Conservation (phyloP, 2,329 filamentous ascomycete species). For the Sporothrix luriei region DNA sequence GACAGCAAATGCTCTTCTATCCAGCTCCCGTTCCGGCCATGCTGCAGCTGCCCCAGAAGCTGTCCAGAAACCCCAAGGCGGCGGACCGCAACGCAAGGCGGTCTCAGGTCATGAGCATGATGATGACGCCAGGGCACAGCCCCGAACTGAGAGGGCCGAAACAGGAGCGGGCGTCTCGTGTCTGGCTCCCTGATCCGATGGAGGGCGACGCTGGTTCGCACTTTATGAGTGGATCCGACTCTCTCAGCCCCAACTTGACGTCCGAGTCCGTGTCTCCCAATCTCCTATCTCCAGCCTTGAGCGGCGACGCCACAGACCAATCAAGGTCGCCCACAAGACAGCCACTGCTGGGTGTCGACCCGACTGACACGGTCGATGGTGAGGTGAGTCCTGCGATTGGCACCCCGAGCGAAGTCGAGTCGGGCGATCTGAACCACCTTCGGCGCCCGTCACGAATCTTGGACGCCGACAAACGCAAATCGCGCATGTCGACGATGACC, state of each 20-base stretch:
- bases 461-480: slow-evolving; percentile 46
- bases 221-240: slow-evolving; percentile 29
- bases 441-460: slow-evolving; percentile 40
- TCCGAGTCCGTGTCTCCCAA: slow-evolving; percentile 14
- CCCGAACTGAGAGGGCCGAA: slow-evolving; percentile 35
- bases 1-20: slow-evolving; percentile 88
- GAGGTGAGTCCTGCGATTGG: slow-evolving; percentile 11
- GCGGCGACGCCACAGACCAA: background rate
- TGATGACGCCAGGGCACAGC: slow-evolving; percentile 46
- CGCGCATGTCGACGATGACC: slow-evolving; percentile 45
- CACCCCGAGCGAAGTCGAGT: background rate
- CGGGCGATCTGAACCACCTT: slow-evolving; percentile 36
- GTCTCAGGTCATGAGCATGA: slow-evolving; percentile 69
- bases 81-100: slow-evolving; percentile 68
- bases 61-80: slow-evolving; percentile 72
- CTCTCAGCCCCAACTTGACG: slow-evolving; percentile 2
- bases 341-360: background rate
- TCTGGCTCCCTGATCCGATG: slow-evolving; percentile 54
- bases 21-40: slow-evolving; percentile 91
- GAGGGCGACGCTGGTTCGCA: slow-evolving; percentile 41
- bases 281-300: background rate
- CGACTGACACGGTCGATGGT: background rate
- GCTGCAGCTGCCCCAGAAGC: slow-evolving; percentile 85
- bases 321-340: slow-evolving; percentile 8
- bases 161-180: slow-evolving; percentile 42